These are phyloP conservation scores for Amyloporia xantha DNA, from an alignment of 768 basidiomycete species.

Conservation along the genomic window DNA sequence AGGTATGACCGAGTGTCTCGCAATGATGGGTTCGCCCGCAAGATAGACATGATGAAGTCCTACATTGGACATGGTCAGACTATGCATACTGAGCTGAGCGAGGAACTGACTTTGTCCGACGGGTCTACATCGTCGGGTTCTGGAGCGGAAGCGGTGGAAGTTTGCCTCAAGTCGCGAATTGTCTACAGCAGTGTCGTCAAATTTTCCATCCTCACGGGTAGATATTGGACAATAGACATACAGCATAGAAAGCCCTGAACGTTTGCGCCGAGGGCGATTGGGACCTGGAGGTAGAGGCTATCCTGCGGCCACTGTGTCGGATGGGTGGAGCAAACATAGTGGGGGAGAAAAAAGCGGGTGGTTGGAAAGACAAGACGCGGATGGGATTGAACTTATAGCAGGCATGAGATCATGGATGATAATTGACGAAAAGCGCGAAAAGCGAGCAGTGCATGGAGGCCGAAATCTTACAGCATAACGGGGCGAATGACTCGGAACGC, in stretches of 20 bases:
- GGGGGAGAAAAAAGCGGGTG: not conserved
- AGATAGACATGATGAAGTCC: constrained; percentile 95
- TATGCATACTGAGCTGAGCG: not conserved
- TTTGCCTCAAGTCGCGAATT: constrained; percentile 18
- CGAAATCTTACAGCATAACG: not conserved
- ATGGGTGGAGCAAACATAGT: constrained; percentile 13
- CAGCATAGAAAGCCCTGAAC: constrained; percentile 27
- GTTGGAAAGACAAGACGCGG: not conserved
- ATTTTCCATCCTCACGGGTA: not conserved
- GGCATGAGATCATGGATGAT: constrained; percentile 5
- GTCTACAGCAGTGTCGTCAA: constrained; percentile 18
- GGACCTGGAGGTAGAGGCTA: constrained; percentile 4
- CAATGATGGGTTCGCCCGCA: constrained; percentile 86
- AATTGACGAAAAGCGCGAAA: not conserved
- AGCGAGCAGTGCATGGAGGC: too few species aligned
- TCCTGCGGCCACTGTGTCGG: constrained; percentile 3
- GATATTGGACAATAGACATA: constrained; percentile 9
- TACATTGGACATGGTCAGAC: constrained; percentile 27
- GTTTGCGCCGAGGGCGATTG: constrained; percentile 21
- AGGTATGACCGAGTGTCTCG: constrained; percentile 89
- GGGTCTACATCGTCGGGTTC: constrained; percentile 22
- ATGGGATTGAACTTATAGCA: too few species aligned
- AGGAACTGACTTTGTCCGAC: constrained; percentile 22
- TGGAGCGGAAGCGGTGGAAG: constrained; percentile 8
- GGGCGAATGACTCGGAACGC: not conserved